A percentile compares a stretch with the other conserved stretches of the same genome.
Evolutionary conservation across 1,284 basidiomycete genomes (phyloP).

Genomic region (Microbotryum violaceum): DNA sequence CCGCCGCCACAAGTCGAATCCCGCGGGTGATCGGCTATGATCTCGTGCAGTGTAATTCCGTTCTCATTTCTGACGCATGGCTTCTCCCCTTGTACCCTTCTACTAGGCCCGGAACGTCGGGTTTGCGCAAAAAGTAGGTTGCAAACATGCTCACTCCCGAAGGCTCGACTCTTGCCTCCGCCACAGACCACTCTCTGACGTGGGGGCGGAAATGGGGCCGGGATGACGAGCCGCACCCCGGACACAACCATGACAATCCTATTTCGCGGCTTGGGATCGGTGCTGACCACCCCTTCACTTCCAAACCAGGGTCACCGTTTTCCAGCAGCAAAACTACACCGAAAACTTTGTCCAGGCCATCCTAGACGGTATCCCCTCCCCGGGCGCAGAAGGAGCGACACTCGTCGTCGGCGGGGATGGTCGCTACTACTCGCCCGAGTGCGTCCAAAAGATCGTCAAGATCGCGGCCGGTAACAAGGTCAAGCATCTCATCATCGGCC

Average conservation of each 20-base stretch:
- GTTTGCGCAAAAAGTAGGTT: slow-evolving; percentile 75
- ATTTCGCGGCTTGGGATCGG: no score
- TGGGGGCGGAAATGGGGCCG: not conserved
- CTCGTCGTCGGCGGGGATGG: slow-evolving; percentile 96
- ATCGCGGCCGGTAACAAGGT: slow-evolving; percentile 49
- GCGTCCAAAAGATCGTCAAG: slow-evolving; percentile 37
- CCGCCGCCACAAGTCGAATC: not conserved
- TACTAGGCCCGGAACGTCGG: slow-evolving; percentile 72
- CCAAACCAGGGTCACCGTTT: slow-evolving; percentile 70
- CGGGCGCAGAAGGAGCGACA: slow-evolving; percentile 60
- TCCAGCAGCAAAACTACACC: slow-evolving; percentile 79
- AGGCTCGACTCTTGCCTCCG: not conserved
- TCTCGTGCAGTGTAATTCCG: not conserved
- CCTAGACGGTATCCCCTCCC: slow-evolving; percentile 76
- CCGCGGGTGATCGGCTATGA: not conserved
- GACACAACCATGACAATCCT: slow-evolving; percentile 9
- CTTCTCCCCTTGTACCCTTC: not conserved
- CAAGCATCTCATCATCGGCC: slow-evolving; percentile 77
- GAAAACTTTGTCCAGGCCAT: slow-evolving; percentile 98
- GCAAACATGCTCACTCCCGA: no score
- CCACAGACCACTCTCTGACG: not conserved
- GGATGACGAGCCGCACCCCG: slow-evolving; percentile 8
- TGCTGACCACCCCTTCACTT: not conserved
- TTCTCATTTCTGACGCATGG: not conserved
- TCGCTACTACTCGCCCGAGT: slow-evolving; percentile 80